Conservation (phyloP, 2,329 filamentous ascomycete species). For the Ophiostoma sp. region DNA sequence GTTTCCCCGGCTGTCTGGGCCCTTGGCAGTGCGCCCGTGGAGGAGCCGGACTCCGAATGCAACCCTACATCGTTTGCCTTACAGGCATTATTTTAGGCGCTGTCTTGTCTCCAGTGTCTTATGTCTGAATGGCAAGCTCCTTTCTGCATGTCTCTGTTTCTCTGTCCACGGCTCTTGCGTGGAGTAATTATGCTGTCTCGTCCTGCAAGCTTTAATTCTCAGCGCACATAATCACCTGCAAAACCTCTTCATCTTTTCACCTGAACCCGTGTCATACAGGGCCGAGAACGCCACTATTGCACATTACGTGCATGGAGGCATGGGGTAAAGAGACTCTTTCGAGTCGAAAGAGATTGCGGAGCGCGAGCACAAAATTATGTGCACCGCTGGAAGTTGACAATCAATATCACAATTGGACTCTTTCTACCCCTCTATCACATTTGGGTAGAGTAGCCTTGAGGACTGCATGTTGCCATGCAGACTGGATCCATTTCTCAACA, state of each 20-base stretch:
- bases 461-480: neutral
- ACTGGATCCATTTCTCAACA: neutral
- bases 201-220: neutral
- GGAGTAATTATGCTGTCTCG: neutral
- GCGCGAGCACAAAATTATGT: neutral
- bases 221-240: neutral
- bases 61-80: neutral
- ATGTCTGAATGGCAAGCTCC: neutral
- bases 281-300: neutral
- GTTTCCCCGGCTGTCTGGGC: neutral
- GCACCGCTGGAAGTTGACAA: neutral
- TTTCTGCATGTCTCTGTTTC: neutral
- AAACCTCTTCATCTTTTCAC: too few species aligned
- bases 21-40: neutral
- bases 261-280: neutral
- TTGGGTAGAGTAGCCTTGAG: neutral
- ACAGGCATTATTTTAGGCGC: neutral
- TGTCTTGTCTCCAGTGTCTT: neutral
- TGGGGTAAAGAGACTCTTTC: neutral
- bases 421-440: neutral
- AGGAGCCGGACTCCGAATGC: slow-evolving; percentile 15
- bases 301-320: neutral
- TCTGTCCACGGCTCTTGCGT: neutral
- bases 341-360: neutral
- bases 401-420: neutral